Percentiles rank a stretch among this genome's conserved stretches.
Evolutionary conservation across 2,329 filamentous ascomycete genomes (phyloP).

Genomic region (Aspergillus sp.): DNA sequence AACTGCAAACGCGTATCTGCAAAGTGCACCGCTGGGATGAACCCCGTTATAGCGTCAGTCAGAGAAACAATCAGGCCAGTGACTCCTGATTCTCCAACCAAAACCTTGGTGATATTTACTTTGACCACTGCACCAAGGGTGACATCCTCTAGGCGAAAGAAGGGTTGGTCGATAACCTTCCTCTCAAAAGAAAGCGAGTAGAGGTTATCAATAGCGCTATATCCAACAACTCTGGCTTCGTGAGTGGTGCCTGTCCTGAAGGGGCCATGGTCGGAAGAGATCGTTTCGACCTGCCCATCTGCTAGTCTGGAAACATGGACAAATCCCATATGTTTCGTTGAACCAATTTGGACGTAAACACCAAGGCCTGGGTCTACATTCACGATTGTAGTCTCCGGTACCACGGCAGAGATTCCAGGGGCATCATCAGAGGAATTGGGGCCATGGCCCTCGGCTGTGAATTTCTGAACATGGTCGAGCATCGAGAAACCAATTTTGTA

Average conservation of each 20-base stretch:
- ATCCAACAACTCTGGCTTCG: conserved; percentile 77
- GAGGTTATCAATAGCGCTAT: conserved; percentile 81
- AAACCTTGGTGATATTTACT: conserved; percentile 79
- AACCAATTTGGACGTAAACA: conserved; percentile 72
- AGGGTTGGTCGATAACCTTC: conserved; percentile 79
- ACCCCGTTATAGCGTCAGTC: conserved; percentile 82
- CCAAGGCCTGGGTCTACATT: conserved; percentile 79
- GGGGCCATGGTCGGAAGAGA: conserved; percentile 73
- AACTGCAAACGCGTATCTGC: conserved; percentile 85
- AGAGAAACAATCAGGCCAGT: conserved; percentile 79
- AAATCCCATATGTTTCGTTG: conserved; percentile 71
- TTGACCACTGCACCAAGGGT: conserved; percentile 76
- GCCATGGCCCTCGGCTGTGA: conserved; percentile 44
- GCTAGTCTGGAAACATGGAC: conserved; percentile 92
- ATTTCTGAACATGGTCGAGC: conserved; percentile 74
- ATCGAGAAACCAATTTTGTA: conserved; percentile 86
- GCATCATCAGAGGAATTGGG: conserved; percentile 47
- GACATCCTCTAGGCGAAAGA: conserved; percentile 88
- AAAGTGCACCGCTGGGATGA: conserved; percentile 84
- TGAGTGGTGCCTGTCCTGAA: conserved; percentile 79
- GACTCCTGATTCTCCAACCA: conserved; percentile 75
- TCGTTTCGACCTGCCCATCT: conserved; percentile 81
- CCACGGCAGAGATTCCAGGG: conserved; percentile 61
- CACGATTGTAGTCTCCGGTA: conserved; percentile 75
- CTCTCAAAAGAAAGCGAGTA: conserved; percentile 84